These are phyloP conservation scores for Cicer cuneatum DNA, from an alignment of 306 rosid species.

Conservation along the genomic window DNA sequence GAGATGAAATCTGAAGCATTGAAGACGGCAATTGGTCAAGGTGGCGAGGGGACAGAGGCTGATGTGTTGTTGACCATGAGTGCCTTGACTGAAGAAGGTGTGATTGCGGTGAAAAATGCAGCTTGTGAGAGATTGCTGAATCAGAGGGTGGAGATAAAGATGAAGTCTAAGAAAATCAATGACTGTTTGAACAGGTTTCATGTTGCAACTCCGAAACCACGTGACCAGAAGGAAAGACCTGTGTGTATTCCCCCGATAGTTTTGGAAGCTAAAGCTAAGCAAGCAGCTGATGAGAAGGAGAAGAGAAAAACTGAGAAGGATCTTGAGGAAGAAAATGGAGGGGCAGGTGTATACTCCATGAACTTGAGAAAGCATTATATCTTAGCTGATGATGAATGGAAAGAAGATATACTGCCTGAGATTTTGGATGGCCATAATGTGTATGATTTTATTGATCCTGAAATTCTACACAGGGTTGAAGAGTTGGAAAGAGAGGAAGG, in stretches of 20 bases:
- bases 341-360: constrained; percentile 89
- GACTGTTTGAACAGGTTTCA: constrained; percentile 81
- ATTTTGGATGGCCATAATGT: constrained; percentile 92
- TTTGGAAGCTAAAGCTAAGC: constrained; percentile 44
- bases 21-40: constrained; percentile 78
- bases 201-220: constrained; percentile 79
- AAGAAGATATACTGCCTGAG: constrained; percentile 83
- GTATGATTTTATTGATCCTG: constrained; percentile 81
- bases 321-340: constrained; percentile 88
- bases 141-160: constrained; percentile 82
- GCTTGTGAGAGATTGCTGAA: constrained; percentile 80
- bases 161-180: constrained; percentile 79
- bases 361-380: constrained; percentile 77
- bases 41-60: constrained; percentile 66
- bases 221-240: constrained; percentile 79
- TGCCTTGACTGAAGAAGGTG: constrained; percentile 83
- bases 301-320: constrained; percentile 74
- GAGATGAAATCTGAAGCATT: constrained; percentile 85
- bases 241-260: constrained; percentile 74
- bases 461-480: constrained; percentile 74
- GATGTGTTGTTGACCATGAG: constrained; percentile 83
- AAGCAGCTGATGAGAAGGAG: constrained; percentile 65
- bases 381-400: constrained; percentile 84
- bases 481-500: constrained; percentile 90
- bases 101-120: constrained; percentile 82